Evolutionary conservation across 164 flowering plant species (phyloP), one percentile per base, ranked within the genome.

Genomic region (grape (Vitis vinifera)): DNA sequence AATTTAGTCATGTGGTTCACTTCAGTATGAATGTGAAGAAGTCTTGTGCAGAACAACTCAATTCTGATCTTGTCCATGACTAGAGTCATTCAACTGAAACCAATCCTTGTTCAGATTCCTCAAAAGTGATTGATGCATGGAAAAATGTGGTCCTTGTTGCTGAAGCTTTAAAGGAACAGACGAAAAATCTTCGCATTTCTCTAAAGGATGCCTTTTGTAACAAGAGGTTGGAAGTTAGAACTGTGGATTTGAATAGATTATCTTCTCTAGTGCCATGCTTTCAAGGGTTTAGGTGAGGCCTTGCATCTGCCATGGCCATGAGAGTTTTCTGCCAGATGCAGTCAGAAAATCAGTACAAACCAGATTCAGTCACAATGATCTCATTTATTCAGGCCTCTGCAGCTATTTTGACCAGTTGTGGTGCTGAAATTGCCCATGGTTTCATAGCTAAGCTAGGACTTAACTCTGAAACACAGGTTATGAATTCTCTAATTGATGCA

Each of bases 221-320:
- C 19, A 17, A 17, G 19, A 17, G 19, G 19, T 1, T 44, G 4
- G 76, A 69, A 47, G 55, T 55, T 67, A 62, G 67, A 63, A 56
- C 30, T 63, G 70, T 63, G 47, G 72, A 78, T 58, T 55, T 83
- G 75, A 85, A 72, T 62, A 83, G 76, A 63, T 44, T 87, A 55
- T 89, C 93, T 59, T 77, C 85, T 62, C 13, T 71, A 10, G 13
- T 89, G 29, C 77, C 93, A 66, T 88, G 97, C 81, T 62, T 85
- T 77, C 87, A 84, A 68, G 99, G 98, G 13, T 86, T 85, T 63
- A 60, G 91, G 67, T 85, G 91, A 91, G 98, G 96, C 68, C 63
- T 90, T 60, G 82, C 83, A 73, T 86, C 89, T 75, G 76, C 84
- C 15, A 8, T 86, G 51, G 58, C 77, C 13, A 17, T 76, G 61